Evolutionary conservation across 2,329 filamentous ascomycete species (phyloP).

Genomic region (Talaromyces sp.): DNA sequence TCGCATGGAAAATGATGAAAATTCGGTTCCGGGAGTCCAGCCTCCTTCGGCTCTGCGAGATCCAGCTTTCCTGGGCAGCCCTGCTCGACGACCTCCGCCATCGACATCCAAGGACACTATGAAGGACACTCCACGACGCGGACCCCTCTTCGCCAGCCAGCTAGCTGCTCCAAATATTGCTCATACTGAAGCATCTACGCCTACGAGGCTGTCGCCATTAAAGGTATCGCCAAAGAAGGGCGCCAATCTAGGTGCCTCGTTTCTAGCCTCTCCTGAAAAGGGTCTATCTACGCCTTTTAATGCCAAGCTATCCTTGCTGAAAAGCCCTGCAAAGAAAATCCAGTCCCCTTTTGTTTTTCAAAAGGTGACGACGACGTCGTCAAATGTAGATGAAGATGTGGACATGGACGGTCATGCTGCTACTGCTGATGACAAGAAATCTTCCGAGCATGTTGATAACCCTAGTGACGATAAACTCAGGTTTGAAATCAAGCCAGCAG

Average conservation of each 20-base stretch:
- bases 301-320: slow-evolving; percentile 30
- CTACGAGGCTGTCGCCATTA: slow-evolving; percentile 32
- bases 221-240: slow-evolving; percentile 41
- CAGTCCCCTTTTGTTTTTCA: slow-evolving; percentile 32
- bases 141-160: slow-evolving; percentile 20
- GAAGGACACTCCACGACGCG: slow-evolving; percentile 36
- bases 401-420: slow-evolving; percentile 7
- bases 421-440: background rate
- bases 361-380: background rate
- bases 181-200: slow-evolving; percentile 19
- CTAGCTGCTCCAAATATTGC: slow-evolving; percentile 13
- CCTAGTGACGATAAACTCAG: slow-evolving; percentile 6
- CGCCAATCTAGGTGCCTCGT: slow-evolving; percentile 29
- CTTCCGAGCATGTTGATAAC: slow-evolving; percentile 12
- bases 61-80: slow-evolving; percentile 35
- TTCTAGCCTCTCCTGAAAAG: slow-evolving; percentile 29
- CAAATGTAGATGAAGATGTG: background rate
- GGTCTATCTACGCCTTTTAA: slow-evolving; percentile 29
- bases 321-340: slow-evolving; percentile 41
- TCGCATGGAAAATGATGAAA: slow-evolving; percentile 27
- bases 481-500: background rate
- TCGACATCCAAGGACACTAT: slow-evolving; percentile 41
- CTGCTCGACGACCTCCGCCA: slow-evolving; percentile 38
- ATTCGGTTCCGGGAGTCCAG: slow-evolving; percentile 21
- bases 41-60: slow-evolving; percentile 26